Evolutionary conservation across 306 rosid species (phyloP), one percentile per base, ranked within the genome.

Genomic region (Lotus japonicus): DNA sequence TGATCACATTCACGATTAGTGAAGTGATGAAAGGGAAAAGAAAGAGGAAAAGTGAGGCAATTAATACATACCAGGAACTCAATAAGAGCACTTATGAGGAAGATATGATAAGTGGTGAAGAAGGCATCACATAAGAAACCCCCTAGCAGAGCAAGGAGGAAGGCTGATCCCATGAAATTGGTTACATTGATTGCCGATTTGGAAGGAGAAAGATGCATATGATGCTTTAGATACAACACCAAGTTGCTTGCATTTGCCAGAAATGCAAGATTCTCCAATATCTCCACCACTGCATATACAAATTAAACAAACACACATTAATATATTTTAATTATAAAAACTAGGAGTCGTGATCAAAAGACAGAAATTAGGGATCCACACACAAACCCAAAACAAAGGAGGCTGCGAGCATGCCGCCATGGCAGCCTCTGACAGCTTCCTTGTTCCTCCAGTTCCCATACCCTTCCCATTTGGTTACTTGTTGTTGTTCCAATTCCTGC

Each of bases 181-280:
- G 99, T 95, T 78, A 95, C 99, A 82, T 84, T 69, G 76, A 81
- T 90, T 9, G 99, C 97, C 0, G 99, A 84, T 78, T 85, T 82
- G 0, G 95, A 69, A 5, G 96, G 99, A 18, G 97, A 84, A 38
- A 95, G 79, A 68, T 95, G 89, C 97, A 95, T 90, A 77, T 77
- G 70, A 1, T 84, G 4, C 0, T 68, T 51, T 11, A 95, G 43
- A 36, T 95, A 95, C 18, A 74, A 4, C 68, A 95, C 99, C 89
- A 95, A 79, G 43, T 95, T 95, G 88, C 97, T 95, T 50, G 99
- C 95, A 87, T 90, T 95, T 50, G 97, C 99, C 55, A 95, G 72
- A 72, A 7, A 95, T 38, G 99, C 97, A 58, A 95, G 77, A 68
- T 90, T 95, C 84, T 95, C 99, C 88, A 95, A 56, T 64, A 95